A percentile compares a stretch with the other conserved stretches of the same genome.
phyloP scores from a whole-genome alignment of 2,329 filamentous ascomycete species.

The Claviceps arundinis region DNA sequence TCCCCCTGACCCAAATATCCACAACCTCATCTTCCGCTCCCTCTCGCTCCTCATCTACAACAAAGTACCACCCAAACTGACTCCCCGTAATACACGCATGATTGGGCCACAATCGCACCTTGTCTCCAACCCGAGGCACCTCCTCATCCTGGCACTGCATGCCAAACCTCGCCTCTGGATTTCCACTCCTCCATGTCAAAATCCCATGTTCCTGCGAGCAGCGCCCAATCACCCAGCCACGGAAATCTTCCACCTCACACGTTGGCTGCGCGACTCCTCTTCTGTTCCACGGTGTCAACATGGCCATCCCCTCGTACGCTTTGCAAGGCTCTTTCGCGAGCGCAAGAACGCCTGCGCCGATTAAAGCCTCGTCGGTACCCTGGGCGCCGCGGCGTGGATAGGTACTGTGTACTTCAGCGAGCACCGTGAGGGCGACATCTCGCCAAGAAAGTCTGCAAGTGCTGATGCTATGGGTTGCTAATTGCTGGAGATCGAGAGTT shows the following conservation, averaged over 20 bases:
- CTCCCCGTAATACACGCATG: slow-evolving; percentile 68
- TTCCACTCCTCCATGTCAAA: slow-evolving; percentile 37
- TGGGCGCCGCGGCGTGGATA: slow-evolving; percentile 45
- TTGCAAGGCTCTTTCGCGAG: slow-evolving; percentile 64
- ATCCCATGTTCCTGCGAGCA: slow-evolving; percentile 73
- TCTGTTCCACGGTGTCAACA: slow-evolving; percentile 45
- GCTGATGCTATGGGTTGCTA: slow-evolving; percentile 52
- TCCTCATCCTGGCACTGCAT: slow-evolving; percentile 6
- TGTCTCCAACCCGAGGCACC: slow-evolving; percentile 46
- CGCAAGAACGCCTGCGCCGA: slow-evolving; percentile 56
- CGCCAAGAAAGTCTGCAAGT: slow-evolving; percentile 29
- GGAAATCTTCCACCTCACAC: slow-evolving; percentile 21
- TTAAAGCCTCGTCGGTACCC: slow-evolving; percentile 46
- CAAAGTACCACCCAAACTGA: slow-evolving; percentile 57
- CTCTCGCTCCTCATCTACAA: slow-evolving; percentile 50
- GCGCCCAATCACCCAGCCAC: slow-evolving; percentile 54
- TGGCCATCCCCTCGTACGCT: slow-evolving; percentile 57
- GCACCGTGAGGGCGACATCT: slow-evolving; percentile 52
- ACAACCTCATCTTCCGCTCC: slow-evolving; percentile 46
- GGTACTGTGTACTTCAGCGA: slow-evolving; percentile 58
- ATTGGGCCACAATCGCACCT: slow-evolving; percentile 63
- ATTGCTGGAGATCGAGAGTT: slow-evolving; percentile 64
- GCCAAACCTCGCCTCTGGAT: slow-evolving; percentile 16
- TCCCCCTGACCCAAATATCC: slow-evolving; percentile 50
- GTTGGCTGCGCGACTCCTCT: slow-evolving; percentile 17